These are phyloP conservation scores for Candida parachauliodes DNA, from an alignment of 805 yeast species.

Conservation along the genomic window DNA sequence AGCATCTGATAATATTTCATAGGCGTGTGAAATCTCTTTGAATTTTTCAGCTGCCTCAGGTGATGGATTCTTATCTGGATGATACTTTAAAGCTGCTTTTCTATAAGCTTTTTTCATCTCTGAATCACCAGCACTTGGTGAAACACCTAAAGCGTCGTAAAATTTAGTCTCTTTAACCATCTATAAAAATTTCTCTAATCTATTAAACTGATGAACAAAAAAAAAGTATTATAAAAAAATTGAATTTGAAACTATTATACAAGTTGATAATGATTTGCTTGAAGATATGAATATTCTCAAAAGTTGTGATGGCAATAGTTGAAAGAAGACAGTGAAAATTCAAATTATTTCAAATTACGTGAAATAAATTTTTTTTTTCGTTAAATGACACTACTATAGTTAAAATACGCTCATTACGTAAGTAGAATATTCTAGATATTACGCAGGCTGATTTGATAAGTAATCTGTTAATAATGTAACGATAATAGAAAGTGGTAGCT, in stretches of 20 bases:
- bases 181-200: too few relatives aligned
- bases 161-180: conserved; percentile 82
- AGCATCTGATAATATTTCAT: conserved; percentile 82
- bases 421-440: conserved; percentile 1
- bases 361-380: neutral
- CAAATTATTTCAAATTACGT: neutral
- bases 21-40: conserved; percentile 83
- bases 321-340: neutral
- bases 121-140: conserved; percentile 60
- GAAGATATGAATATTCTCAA: too few relatives aligned
- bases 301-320: neutral
- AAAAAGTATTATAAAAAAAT: too few relatives aligned
- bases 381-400: neutral
- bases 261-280: too few relatives aligned
- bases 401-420: neutral
- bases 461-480: neutral
- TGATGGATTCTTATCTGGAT: conserved; percentile 48
- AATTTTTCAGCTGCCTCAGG: conserved; percentile 95
- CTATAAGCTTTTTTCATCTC: conserved; percentile 37
- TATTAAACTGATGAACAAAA: too few relatives aligned
- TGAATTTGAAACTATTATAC: too few relatives aligned
- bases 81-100: conserved; percentile 31
- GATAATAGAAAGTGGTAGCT: too few relatives aligned
- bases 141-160: conserved; percentile 71
- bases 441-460: neutral